Conservation (phyloP, 2,329 filamentous ascomycete genomes). For the Trichoderma asperellum region DNA sequence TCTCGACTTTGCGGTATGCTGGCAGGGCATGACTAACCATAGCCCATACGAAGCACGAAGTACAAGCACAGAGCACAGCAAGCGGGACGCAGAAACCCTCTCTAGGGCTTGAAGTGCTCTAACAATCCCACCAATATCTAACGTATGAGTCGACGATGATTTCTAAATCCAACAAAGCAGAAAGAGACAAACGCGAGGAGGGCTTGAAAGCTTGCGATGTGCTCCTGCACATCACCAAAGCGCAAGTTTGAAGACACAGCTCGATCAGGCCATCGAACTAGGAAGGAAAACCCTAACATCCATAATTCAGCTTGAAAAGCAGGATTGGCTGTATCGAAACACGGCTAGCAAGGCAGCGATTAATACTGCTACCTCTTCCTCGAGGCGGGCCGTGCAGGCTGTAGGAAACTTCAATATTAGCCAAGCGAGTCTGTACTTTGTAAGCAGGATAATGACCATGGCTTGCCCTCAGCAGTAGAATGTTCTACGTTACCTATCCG, state of each 20-base stretch:
- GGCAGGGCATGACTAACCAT: background rate
- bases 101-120: background rate
- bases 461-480: constrained; percentile 7
- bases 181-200: background rate
- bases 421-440: constrained; percentile 12
- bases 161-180: background rate
- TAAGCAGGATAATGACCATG: constrained; percentile 22
- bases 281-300: background rate
- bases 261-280: background rate
- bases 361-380: background rate
- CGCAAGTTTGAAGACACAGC: background rate
- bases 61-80: background rate
- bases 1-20: background rate
- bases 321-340: background rate
- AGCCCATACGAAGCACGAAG: background rate
- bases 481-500: constrained; percentile 17
- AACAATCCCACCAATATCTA: background rate
- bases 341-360: background rate
- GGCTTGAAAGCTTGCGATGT: background rate
- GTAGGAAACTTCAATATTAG: background rate
- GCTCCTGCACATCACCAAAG: background rate
- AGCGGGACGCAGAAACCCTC: background rate
- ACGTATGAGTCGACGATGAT: background rate
- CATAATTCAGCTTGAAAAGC: background rate
- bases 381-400: background rate